phyloP scores from a whole-genome alignment of 371 early-diverging fungal species.

The Paraphysoderma sedebokerense region DNA sequence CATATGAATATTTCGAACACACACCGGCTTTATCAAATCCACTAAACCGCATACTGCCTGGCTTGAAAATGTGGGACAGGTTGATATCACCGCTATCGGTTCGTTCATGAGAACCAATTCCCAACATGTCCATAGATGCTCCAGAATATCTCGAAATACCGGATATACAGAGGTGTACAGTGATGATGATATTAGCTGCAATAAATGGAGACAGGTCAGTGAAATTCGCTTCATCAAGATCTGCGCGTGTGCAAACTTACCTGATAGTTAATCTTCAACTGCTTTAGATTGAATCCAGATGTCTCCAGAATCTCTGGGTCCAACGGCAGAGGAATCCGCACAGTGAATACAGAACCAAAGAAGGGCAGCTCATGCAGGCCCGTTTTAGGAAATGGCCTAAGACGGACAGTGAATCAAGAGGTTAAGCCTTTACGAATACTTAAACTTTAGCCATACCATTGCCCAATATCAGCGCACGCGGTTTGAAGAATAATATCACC shows the following conservation, averaged over 20 bases:
- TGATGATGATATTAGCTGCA: slow-evolving; percentile 9
- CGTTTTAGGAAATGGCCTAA: slow-evolving; percentile 25
- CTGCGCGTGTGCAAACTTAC: too few species aligned
- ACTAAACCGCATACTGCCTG: slow-evolving; percentile 69
- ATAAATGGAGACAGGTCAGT: too few species aligned
- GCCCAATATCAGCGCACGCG: slow-evolving; percentile 57
- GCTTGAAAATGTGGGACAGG: slow-evolving; percentile 70
- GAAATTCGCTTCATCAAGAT: too few species aligned
- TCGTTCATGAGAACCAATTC: slow-evolving; percentile 88
- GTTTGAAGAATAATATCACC: slow-evolving; percentile 27
- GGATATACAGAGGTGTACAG: slow-evolving; percentile 44
- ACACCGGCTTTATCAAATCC: slow-evolving; percentile 81
- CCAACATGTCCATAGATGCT: slow-evolving; percentile 79
- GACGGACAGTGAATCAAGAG: background rate
- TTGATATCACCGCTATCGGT: slow-evolving; percentile 74
- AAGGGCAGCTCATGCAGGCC: slow-evolving; percentile 52
- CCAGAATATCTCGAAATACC: slow-evolving; percentile 58
- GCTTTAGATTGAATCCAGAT: background rate
- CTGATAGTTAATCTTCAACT: too few species aligned
- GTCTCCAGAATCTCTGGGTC: slow-evolving; percentile 70
- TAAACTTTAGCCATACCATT: slow-evolving; percentile 32
- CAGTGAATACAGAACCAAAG: slow-evolving; percentile 42
- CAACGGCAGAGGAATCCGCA: slow-evolving; percentile 53
- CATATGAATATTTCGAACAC: slow-evolving; percentile 4
- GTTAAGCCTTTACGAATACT: background rate